Evolutionary conservation across 108 stramenopile genomes (phyloP).

Genomic region (Discostella pseudostelligera): DNA sequence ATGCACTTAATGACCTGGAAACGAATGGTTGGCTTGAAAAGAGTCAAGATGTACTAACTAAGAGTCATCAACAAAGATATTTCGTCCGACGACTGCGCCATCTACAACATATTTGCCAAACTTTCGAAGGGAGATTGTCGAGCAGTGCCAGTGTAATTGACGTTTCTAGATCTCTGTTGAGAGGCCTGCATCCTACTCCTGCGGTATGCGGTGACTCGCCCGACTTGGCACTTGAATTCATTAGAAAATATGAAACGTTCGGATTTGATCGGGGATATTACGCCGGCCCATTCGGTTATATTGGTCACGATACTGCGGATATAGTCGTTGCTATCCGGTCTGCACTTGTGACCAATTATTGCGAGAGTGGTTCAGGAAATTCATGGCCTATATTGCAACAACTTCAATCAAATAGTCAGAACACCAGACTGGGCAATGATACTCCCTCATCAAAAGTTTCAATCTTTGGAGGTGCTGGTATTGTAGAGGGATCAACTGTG

Average conservation of each 20-base stretch:
- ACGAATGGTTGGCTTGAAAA: constrained; percentile 50
- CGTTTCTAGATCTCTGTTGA: constrained; percentile 53
- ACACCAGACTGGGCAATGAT: neutral
- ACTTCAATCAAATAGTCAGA: constrained; percentile 2
- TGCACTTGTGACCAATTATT: constrained; percentile 47
- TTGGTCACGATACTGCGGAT: constrained; percentile 65
- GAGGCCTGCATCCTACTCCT: constrained; percentile 79
- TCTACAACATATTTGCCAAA: constrained; percentile 82
- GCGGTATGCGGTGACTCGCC: constrained; percentile 76
- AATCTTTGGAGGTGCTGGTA: constrained; percentile 79
- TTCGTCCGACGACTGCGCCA: constrained; percentile 78
- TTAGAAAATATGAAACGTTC: constrained; percentile 57
- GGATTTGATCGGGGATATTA: constrained; percentile 79
- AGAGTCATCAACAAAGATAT: constrained; percentile 28
- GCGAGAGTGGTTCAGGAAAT: neutral
- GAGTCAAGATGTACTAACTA: constrained; percentile 2
- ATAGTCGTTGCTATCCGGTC: constrained; percentile 80
- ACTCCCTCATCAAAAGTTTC: constrained; percentile 42
- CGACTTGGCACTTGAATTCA: constrained; percentile 54
- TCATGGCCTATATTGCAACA: neutral
- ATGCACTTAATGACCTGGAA: constrained; percentile 52
- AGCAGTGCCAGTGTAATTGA: constrained; percentile 41
- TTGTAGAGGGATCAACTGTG: constrained; percentile 81
- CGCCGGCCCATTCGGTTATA: constrained; percentile 82
- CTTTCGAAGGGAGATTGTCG: constrained; percentile 58